Evolutionary conservation across 163 green algal species (phyloP).

Genomic region (Chloromonas sp.): DNA sequence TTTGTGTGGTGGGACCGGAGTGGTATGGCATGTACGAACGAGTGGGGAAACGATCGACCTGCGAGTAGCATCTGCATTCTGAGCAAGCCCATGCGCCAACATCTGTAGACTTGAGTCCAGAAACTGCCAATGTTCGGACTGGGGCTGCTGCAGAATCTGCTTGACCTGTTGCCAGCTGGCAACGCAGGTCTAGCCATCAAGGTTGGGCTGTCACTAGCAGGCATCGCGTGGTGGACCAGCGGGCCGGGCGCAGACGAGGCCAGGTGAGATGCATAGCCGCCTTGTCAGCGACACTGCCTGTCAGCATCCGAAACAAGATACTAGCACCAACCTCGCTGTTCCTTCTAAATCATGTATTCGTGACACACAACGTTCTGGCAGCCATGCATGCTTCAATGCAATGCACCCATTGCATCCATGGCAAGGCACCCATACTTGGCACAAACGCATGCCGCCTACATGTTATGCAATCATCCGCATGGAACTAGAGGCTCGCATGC

Average conservation of each 20-base stretch:
- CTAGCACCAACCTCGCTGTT: neutral
- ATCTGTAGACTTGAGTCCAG: too few species aligned
- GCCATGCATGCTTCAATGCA: neutral
- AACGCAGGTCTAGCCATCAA: conserved; percentile 35
- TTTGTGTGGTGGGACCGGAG: too few species aligned
- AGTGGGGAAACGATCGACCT: too few species aligned
- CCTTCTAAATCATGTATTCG: neutral
- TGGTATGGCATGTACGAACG: too few species aligned
- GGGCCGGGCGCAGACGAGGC: conserved; percentile 43
- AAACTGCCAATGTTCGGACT: too few species aligned
- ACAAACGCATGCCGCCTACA: neutral
- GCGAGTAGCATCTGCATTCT: too few species aligned
- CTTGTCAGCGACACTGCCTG: neutral
- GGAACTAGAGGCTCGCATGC: neutral
- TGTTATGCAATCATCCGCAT: neutral
- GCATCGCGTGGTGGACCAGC: conserved; percentile 45
- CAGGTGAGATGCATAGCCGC: conserved; percentile 21
- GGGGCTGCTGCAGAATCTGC: neutral
- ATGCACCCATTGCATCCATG: neutral
- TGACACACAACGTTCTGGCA: too few species aligned
- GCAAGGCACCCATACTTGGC: neutral
- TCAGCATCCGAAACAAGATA: neutral
- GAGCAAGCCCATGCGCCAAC: too few species aligned
- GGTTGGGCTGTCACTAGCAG: conserved; percentile 19
- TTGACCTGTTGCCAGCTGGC: conserved; percentile 7